Conservation (phyloP, 768 basidiomycete genomes). For the Serpula lacrymans region DNA sequence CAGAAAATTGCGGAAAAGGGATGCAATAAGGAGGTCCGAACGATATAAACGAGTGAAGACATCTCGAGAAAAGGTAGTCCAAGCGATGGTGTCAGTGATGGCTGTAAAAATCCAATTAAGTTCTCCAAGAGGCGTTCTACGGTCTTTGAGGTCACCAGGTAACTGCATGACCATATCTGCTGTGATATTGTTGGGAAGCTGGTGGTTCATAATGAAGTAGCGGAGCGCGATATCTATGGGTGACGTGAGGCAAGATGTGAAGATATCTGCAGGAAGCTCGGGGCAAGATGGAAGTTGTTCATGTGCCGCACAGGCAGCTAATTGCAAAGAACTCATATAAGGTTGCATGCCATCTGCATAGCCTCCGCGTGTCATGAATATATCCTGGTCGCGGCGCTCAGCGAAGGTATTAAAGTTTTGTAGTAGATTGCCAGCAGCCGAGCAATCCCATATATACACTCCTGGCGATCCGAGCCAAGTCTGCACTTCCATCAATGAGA, state of each 20-base stretch:
- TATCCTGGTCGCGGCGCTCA: slow-evolving; percentile 68
- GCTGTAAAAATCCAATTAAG: slow-evolving; percentile 99
- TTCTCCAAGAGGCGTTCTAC: slow-evolving; percentile 94
- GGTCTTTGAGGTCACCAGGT: slow-evolving; percentile 95
- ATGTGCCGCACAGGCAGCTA: slow-evolving; percentile 89
- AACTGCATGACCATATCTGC: slow-evolving; percentile 92
- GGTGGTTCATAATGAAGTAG: slow-evolving; percentile 89
- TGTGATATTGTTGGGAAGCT: slow-evolving; percentile 74
- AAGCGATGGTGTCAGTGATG: slow-evolving; percentile 98
- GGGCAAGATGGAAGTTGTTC: slow-evolving; percentile 94
- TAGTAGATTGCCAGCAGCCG: slow-evolving; percentile 92
- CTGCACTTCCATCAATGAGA: slow-evolving; percentile 91
- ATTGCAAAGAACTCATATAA: slow-evolving; percentile 85
- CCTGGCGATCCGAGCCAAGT: slow-evolving; percentile 92
- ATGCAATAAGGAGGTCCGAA: slow-evolving; percentile 93
- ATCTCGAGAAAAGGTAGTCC: slow-evolving; percentile 94
- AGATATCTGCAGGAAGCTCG: slow-evolving; percentile 94
- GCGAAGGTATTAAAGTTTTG: slow-evolving; percentile 85
- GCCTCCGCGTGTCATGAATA: slow-evolving; percentile 53
- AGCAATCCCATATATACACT: slow-evolving; percentile 99
- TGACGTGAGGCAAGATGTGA: slow-evolving; percentile 96
- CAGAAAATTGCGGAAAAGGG: slow-evolving; percentile 95
- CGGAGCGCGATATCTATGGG: slow-evolving; percentile 98
- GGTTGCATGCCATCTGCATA: slow-evolving; percentile 61
- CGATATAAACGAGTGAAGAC: slow-evolving; percentile 92